phyloP scores from a whole-genome alignment of 2,329 filamentous ascomycete species.

The Mollisiaceae sp. region DNA sequence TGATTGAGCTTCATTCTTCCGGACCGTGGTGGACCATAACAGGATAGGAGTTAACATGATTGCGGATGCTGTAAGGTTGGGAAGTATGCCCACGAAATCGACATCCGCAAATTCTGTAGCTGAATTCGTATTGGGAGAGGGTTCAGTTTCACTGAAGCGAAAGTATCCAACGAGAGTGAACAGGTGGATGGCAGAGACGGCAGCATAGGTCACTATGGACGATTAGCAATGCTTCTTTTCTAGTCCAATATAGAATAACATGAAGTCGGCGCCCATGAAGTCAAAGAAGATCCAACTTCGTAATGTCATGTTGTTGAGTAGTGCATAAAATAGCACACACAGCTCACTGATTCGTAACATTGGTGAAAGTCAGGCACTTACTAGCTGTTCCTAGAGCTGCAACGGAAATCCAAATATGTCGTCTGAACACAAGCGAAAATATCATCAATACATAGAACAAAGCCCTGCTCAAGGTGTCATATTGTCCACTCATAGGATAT shows the following conservation, averaged over 20 bases:
- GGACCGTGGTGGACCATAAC: slow-evolving; percentile 21
- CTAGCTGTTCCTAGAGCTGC: slow-evolving; percentile 1
- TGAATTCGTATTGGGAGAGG: background rate
- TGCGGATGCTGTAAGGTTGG: slow-evolving; percentile 19
- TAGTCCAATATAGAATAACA: background rate
- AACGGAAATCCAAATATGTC: slow-evolving; percentile 6
- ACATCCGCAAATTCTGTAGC: slow-evolving; percentile 2
- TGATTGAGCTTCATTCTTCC: slow-evolving; percentile 16
- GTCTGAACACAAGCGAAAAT: slow-evolving; percentile 2
- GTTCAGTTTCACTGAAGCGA: background rate
- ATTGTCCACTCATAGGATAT: slow-evolving; percentile 1
- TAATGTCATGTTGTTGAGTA: background rate
- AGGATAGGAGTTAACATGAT: slow-evolving; percentile 26
- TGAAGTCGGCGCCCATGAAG: too few species aligned
- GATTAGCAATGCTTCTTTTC: background rate
- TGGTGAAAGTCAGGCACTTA: background rate
- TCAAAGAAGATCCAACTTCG: too few species aligned
- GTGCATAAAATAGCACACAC: background rate
- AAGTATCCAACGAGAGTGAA: slow-evolving; percentile 12
- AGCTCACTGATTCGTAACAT: background rate
- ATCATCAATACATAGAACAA: slow-evolving; percentile 4
- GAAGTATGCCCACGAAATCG: slow-evolving; percentile 19
- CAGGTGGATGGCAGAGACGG: slow-evolving; percentile 18
- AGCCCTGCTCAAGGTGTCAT: background rate
- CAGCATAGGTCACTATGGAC: slow-evolving; percentile 13